phyloP scores from a whole-genome alignment of 352 stramenopile genomes.

The Phytopythium aichiense region DNA sequence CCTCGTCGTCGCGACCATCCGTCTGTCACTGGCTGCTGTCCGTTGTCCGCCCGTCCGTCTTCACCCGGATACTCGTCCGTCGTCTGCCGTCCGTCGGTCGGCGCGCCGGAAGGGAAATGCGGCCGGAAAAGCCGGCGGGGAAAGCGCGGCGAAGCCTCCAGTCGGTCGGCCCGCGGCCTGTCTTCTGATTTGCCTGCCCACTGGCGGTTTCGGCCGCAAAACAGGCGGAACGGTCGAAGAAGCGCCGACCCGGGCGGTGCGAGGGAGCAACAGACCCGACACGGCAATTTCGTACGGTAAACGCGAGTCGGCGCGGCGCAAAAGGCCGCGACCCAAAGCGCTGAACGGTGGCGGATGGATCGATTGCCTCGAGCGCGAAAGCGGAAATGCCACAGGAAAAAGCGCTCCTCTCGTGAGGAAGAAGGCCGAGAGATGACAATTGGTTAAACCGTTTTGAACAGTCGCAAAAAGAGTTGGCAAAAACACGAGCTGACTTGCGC shows the following conservation, averaged over 20 bases:
- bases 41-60: too few species aligned
- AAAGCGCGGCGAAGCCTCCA: background rate
- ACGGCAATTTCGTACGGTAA: background rate
- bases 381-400: background rate
- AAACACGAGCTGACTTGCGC: background rate
- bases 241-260: background rate
- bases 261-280: background rate
- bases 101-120: background rate
- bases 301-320: background rate
- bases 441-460: background rate
- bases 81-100: background rate
- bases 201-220: background rate
- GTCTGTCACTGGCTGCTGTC: background rate
- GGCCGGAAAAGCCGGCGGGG: background rate
- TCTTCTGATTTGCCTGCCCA: constrained; percentile 2
- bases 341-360: background rate
- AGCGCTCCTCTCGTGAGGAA: background rate
- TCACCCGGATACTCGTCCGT: too few species aligned
- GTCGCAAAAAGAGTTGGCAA: constrained; percentile 1
- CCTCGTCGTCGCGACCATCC: background rate
- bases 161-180: background rate
- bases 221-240: constrained; percentile 2
- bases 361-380: background rate
- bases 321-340: too few species aligned
- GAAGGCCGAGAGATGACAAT: background rate